A percentile compares a stretch with the other conserved stretches of the same genome.
These are phyloP conservation scores for Nemania diffusa DNA, from an alignment of 2,329 filamentous ascomycete genomes.

Conservation along the genomic window DNA sequence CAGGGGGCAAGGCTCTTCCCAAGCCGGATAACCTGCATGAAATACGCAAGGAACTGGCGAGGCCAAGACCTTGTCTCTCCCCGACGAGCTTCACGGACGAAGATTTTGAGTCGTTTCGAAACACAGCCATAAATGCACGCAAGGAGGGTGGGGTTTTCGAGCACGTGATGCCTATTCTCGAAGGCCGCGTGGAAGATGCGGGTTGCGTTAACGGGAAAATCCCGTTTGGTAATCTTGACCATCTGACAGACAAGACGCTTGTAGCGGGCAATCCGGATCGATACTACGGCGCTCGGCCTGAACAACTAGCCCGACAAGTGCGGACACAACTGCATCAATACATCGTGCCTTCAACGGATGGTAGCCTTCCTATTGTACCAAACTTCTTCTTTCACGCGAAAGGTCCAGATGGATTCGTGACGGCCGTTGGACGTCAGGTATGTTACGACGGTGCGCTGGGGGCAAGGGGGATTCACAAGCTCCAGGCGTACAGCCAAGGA, in stretches of 20 bases:
- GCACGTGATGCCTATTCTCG: constrained; percentile 13
- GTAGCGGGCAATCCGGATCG: constrained; percentile 24
- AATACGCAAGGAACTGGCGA: constrained; percentile 14
- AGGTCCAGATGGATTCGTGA: constrained; percentile 39
- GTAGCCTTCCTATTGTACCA: constrained; percentile 30
- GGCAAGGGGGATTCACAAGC: constrained; percentile 47
- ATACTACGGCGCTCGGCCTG: constrained; percentile 21
- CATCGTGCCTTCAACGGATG: constrained; percentile 38
- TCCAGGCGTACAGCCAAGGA: constrained; percentile 46
- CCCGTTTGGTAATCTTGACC: constrained; percentile 21
- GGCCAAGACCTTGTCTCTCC: constrained; percentile 32
- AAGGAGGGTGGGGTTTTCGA: constrained; percentile 9
- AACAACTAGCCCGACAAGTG: constrained; percentile 14
- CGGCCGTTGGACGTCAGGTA: constrained; percentile 45
- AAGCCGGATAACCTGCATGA: constrained; percentile 29
- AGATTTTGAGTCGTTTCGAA: constrained; percentile 38
- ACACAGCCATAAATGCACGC: constrained; percentile 12
- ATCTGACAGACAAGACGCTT: constrained; percentile 10
- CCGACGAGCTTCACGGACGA: constrained; percentile 32
- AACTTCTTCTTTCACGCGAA: constrained; percentile 37
- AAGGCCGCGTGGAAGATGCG: not conserved
- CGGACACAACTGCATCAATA: constrained; percentile 23
- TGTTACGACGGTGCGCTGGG: constrained; percentile 49
- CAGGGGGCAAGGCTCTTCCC: constrained; percentile 9
- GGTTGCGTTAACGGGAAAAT: constrained; percentile 9